These are phyloP conservation scores for Lachancea lanzarotensis DNA, from an alignment of 805 yeast genomes.

Conservation along the genomic window DNA sequence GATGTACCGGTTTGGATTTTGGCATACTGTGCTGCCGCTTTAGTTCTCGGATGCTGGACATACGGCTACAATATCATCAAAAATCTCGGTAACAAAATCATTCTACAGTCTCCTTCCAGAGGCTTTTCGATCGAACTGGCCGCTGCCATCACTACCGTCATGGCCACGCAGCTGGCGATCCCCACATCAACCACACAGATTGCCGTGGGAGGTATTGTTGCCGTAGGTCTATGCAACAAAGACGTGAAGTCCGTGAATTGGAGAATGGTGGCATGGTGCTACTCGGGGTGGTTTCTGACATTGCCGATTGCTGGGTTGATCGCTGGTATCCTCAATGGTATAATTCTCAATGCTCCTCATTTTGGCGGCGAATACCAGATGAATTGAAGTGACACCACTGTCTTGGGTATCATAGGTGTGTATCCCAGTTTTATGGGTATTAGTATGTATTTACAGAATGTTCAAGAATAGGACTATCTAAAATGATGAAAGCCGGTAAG, in stretches of 20 bases:
- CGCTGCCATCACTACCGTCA: slow-evolving; percentile 66
- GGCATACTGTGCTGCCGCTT: slow-evolving; percentile 58
- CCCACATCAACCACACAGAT: slow-evolving; percentile 77
- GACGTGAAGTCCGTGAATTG: slow-evolving; percentile 62
- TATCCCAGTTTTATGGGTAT: no score
- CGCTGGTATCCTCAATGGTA: slow-evolving; percentile 60
- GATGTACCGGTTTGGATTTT: slow-evolving; percentile 69
- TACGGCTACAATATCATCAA: slow-evolving; percentile 66
- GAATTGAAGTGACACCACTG: slow-evolving; percentile 2
- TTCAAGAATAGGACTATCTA: no score
- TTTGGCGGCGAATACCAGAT: slow-evolving; percentile 32
- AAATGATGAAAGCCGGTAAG: no score
- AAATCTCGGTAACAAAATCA: slow-evolving; percentile 66
- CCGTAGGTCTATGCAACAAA: slow-evolving; percentile 66
- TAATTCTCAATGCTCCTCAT: slow-evolving; percentile 59
- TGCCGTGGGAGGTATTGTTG: slow-evolving; percentile 73
- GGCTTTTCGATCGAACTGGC: slow-evolving; percentile 74
- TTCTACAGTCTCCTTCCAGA: slow-evolving; percentile 70
- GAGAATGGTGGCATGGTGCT: slow-evolving; percentile 70
- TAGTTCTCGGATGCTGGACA: slow-evolving; percentile 64
- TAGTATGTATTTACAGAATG: not conserved
- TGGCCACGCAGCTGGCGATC: slow-evolving; percentile 66
- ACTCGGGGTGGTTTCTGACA: slow-evolving; percentile 66
- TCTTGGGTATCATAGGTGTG: no score
- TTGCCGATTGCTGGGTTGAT: slow-evolving; percentile 68